These are phyloP conservation scores for Testicularia cyperi DNA, from an alignment of 1,284 basidiomycete species.

Conservation along the genomic window DNA sequence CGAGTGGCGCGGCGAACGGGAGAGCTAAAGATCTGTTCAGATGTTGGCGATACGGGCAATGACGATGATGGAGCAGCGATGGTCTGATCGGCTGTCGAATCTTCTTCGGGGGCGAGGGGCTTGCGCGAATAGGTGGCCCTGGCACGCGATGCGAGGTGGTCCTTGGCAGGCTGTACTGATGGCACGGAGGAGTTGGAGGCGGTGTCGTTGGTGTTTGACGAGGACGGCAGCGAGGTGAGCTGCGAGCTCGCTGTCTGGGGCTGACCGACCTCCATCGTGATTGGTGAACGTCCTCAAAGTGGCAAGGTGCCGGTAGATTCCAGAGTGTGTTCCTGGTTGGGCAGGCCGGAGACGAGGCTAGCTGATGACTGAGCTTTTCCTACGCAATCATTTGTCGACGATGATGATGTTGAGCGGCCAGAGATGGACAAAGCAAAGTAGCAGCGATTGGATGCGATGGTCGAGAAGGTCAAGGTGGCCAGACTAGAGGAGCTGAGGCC, in stretches of 20 bases:
- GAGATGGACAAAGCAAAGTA: too few relatives aligned
- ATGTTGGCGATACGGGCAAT: slow-evolving; percentile 14
- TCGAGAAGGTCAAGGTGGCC: too few relatives aligned
- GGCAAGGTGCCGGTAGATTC: too few relatives aligned
- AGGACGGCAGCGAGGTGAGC: slow-evolving; percentile 30
- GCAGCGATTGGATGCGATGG: too few relatives aligned
- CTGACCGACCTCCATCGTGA: slow-evolving; percentile 21
- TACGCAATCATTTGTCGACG: too few relatives aligned
- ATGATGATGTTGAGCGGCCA: too few relatives aligned
- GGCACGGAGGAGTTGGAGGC: slow-evolving; percentile 25
- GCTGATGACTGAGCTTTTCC: too few relatives aligned
- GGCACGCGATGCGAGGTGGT: slow-evolving; percentile 6
- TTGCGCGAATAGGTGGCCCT: slow-evolving; percentile 35
- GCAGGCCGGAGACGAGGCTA: too few relatives aligned
- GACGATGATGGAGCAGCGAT: slow-evolving; percentile 13
- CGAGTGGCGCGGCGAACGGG: slow-evolving; percentile 32
- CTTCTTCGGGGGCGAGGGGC: slow-evolving; percentile 2
- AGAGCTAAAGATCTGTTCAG: slow-evolving; percentile 21
- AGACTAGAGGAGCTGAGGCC: too few relatives aligned
- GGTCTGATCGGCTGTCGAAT: neutral
- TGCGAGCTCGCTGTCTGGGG: slow-evolving; percentile 8
- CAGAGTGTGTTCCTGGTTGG: too few relatives aligned
- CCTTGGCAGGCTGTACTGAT: slow-evolving; percentile 12
- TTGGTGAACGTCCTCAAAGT: too few relatives aligned
- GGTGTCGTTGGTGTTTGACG: too few relatives aligned